Evolutionary conservation across 306 rosid species (phyloP).

Genomic region (Cicer bijugum): DNA sequence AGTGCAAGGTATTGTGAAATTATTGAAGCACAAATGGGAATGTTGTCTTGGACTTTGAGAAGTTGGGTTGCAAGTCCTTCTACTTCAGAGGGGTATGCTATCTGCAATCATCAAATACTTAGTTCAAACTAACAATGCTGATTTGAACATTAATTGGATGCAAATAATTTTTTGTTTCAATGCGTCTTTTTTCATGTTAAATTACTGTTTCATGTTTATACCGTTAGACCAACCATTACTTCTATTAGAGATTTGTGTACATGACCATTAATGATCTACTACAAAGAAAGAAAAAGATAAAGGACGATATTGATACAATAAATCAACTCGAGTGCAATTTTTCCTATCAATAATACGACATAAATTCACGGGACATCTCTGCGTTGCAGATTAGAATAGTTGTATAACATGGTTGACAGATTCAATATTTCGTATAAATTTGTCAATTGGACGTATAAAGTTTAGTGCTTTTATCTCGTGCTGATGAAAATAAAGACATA

Average conservation of each 20-base stretch:
- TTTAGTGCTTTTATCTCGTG: not conserved
- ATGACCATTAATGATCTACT: no score
- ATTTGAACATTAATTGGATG: not conserved
- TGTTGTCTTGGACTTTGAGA: slow-evolving; percentile 97
- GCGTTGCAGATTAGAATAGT: not conserved
- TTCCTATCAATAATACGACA: not conserved
- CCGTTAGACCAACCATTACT: no score
- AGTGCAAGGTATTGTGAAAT: slow-evolving; percentile 90
- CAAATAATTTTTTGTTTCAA: no score
- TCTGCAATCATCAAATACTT: slow-evolving; percentile 55
- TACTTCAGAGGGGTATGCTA: slow-evolving; percentile 93
- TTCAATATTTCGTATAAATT: slow-evolving; percentile 10
- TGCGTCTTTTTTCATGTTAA: no score
- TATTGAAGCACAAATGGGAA: slow-evolving; percentile 94
- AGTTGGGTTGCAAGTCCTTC: slow-evolving; percentile 74
- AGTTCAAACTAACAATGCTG: not conserved
- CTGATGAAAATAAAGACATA: not conserved
- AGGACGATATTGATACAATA: no score
- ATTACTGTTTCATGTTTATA: no score
- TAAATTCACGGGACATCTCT: not conserved
- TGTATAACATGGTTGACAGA: slow-evolving; percentile 13
- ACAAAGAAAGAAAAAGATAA: no score
- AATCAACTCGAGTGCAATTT: not conserved
- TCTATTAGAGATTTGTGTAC: no score
- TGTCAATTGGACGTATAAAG: slow-evolving; percentile 8